Percentiles rank a stretch among this genome's conserved stretches.
phyloP scores from a whole-genome alignment of 495 filamentous ascomycete species.

The Talaromyces ruber region DNA sequence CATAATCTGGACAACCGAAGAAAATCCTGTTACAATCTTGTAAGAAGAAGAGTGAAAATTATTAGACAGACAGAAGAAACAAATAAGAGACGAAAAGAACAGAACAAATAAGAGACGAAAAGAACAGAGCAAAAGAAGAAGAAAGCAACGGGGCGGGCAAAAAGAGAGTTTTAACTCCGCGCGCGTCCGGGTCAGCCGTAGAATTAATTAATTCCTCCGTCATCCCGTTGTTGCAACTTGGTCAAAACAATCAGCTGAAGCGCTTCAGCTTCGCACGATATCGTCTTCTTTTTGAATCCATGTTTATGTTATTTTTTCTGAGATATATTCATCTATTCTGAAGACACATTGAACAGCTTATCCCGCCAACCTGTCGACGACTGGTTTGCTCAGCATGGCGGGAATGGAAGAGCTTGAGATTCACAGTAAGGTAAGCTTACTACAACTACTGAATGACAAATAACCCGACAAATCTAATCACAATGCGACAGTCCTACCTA shows the following conservation, averaged over 20 bases:
- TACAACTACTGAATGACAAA: background rate
- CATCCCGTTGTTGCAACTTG: conserved; percentile 1
- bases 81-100: background rate
- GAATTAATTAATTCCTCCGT: background rate
- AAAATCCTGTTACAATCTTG: background rate
- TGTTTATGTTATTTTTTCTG: background rate
- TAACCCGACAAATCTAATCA: background rate
- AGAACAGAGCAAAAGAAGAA: background rate
- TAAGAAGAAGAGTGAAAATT: background rate
- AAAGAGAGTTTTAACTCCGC: background rate
- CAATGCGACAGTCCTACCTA: conserved; percentile 70
- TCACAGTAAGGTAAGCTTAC: conserved; percentile 76
- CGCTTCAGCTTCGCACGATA: background rate
- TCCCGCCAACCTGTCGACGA: background rate
- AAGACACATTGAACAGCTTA: background rate
- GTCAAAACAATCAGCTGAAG: conserved; percentile 1
- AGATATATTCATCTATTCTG: background rate
- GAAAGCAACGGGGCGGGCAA: background rate
- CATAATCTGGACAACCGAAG: background rate
- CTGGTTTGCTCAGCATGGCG: conserved; percentile 48
- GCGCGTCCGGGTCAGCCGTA: background rate
- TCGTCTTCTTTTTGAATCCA: background rate
- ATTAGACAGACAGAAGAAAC: background rate
- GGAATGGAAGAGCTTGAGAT: conserved; percentile 97
- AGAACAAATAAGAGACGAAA: background rate